Percentiles rank a stretch among this genome's conserved stretches.
phyloP scores from a whole-genome alignment of 306 rosid genomes.

The Styphnolobium japonicum region DNA sequence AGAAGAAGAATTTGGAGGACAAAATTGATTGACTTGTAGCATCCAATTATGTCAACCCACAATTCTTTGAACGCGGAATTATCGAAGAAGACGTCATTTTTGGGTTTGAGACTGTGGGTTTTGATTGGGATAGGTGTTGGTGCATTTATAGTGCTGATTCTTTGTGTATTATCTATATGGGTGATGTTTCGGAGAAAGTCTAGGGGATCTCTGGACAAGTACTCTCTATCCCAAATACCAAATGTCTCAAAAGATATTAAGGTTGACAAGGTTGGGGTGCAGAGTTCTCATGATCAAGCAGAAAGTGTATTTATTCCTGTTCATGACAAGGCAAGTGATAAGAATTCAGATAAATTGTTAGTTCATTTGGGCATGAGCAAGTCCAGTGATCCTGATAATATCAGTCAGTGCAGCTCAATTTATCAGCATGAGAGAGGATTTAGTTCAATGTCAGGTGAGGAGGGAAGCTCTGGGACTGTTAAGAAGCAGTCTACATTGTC shows the following conservation, averaged over 20 bases:
- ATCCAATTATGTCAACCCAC: slow-evolving; percentile 50
- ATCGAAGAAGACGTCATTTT: slow-evolving; percentile 62
- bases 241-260: slow-evolving; percentile 75
- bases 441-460: slow-evolving; percentile 81
- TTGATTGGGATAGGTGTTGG: slow-evolving; percentile 77
- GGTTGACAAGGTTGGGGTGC: slow-evolving; percentile 75
- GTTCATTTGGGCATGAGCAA: slow-evolving; percentile 72
- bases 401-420: slow-evolving; percentile 82
- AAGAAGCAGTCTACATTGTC: slow-evolving; percentile 57
- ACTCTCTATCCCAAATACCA: slow-evolving; percentile 70
- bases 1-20: slow-evolving; percentile 33
- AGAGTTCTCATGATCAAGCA: slow-evolving; percentile 49
- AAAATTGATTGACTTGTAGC: slow-evolving; percentile 32
- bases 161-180: slow-evolving; percentile 75
- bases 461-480: slow-evolving; percentile 71
- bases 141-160: slow-evolving; percentile 74
- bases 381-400: slow-evolving; percentile 64
- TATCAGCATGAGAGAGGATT: slow-evolving; percentile 74
- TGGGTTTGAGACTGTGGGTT: slow-evolving; percentile 87
- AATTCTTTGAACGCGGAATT: slow-evolving; percentile 57
- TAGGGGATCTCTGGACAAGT: slow-evolving; percentile 62
- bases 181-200: slow-evolving; percentile 74
- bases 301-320: slow-evolving; percentile 52
- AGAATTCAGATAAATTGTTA: slow-evolving; percentile 64
- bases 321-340: slow-evolving; percentile 58